Percentiles rank a stretch among this genome's conserved stretches.
Conservation (phyloP, 2,329 filamentous ascomycete genomes). For the Colletotrichum camelliae region DNA sequence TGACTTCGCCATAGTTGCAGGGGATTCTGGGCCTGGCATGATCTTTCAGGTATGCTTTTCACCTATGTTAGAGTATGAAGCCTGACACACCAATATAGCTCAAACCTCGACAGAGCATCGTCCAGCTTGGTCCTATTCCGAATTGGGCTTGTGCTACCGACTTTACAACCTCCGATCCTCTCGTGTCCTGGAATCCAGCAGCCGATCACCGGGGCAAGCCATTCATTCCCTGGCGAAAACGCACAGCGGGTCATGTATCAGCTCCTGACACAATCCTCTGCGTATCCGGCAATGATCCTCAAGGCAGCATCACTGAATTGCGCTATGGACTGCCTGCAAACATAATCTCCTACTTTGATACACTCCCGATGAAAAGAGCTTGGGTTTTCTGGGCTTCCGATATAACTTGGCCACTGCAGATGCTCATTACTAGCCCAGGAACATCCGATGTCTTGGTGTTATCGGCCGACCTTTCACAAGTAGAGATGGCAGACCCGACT, state of each 20-base stretch:
- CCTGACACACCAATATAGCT: not conserved
- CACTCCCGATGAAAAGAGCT: slow-evolving; percentile 52
- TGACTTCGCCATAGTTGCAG: slow-evolving; percentile 82
- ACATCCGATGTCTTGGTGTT: slow-evolving; percentile 54
- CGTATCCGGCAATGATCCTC: slow-evolving; percentile 67
- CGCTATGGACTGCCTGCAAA: slow-evolving; percentile 73
- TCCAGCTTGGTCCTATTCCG: slow-evolving; percentile 54
- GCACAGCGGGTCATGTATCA: not conserved
- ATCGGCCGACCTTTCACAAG: slow-evolving; percentile 50
- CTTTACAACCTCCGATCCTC: slow-evolving; percentile 51
- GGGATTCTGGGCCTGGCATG: slow-evolving; percentile 78
- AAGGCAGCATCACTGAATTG: slow-evolving; percentile 71
- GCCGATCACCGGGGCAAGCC: slow-evolving; percentile 29
- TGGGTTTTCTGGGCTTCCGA: slow-evolving; percentile 53
- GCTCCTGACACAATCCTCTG: slow-evolving; percentile 64
- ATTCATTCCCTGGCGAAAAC: slow-evolving; percentile 9
- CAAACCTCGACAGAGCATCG: slow-evolving; percentile 25
- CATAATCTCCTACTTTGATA: slow-evolving; percentile 64
- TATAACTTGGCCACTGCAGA: slow-evolving; percentile 37
- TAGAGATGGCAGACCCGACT: slow-evolving; percentile 46
- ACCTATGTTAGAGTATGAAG: not conserved
- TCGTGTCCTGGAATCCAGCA: slow-evolving; percentile 33
- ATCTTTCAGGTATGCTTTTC: slow-evolving; percentile 68
- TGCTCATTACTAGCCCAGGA: slow-evolving; percentile 56
- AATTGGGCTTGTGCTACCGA: slow-evolving; percentile 69